Evolutionary conservation across 805 yeast species (phyloP).

Genomic region (Lipomyces yamadae): DNA sequence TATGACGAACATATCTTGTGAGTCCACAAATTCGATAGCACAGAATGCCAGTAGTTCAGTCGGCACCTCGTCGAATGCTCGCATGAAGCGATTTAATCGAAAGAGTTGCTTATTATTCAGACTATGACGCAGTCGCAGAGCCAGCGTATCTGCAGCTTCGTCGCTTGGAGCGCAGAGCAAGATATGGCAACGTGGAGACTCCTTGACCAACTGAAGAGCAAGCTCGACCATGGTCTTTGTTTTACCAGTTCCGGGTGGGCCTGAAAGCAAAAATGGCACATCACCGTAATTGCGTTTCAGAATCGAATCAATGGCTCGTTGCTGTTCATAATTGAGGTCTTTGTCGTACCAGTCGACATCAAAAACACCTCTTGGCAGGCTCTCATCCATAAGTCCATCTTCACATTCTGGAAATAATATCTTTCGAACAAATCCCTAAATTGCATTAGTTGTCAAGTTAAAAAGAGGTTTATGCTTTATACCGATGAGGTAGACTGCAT

Average conservation of each 20-base stretch:
- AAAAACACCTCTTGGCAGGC: slow-evolving; percentile 23
- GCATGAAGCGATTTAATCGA: slow-evolving; percentile 22
- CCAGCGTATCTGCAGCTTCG: slow-evolving; percentile 36
- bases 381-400: slow-evolving; percentile 24
- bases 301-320: slow-evolving; percentile 29
- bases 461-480: background rate
- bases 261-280: slow-evolving; percentile 34
- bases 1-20: slow-evolving; percentile 29
- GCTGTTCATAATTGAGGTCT: slow-evolving; percentile 32
- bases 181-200: slow-evolving; percentile 13
- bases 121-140: slow-evolving; percentile 24
- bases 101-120: slow-evolving; percentile 26
- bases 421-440: slow-evolving; percentile 26
- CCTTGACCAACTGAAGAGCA: slow-evolving; percentile 29
- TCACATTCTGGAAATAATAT: slow-evolving; percentile 27
- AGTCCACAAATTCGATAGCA: slow-evolving; percentile 23
- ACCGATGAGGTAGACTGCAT: slow-evolving; percentile 10
- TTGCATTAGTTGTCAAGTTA: background rate
- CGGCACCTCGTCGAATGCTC: slow-evolving; percentile 32
- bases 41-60: slow-evolving; percentile 28
- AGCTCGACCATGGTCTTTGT: slow-evolving; percentile 36
- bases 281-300: slow-evolving; percentile 26
- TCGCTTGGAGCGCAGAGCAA: slow-evolving; percentile 36
- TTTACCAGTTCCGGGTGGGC: slow-evolving; percentile 37
- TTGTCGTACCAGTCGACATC: slow-evolving; percentile 28